These are phyloP conservation scores for Mycena filopes DNA, from an alignment of 768 basidiomycete genomes.

Conservation along the genomic window DNA sequence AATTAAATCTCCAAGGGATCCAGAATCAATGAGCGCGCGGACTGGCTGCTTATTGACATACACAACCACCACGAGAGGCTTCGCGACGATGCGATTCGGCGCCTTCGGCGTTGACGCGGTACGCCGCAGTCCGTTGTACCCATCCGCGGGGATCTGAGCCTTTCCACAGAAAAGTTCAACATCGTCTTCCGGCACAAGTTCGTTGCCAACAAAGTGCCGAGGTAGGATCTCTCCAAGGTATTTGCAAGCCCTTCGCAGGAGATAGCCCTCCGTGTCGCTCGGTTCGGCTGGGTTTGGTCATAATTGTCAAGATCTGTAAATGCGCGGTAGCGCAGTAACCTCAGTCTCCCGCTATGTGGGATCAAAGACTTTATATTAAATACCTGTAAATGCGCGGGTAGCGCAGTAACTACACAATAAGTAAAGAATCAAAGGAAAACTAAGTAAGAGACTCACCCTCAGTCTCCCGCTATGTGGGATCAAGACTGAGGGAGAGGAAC, in stretches of 20 bases:
- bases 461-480: no score
- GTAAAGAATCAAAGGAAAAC: no score
- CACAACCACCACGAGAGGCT: constrained; percentile 43
- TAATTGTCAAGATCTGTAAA: no score
- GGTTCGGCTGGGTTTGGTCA: neutral
- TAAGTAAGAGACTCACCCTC: no score
- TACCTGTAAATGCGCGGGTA: no score
- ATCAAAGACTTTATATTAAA: no score
- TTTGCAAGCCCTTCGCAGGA: neutral
- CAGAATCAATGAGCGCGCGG: constrained; percentile 46
- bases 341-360: no score
- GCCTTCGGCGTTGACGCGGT: constrained; percentile 26
- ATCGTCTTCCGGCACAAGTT: neutral
- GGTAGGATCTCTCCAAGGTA: neutral
- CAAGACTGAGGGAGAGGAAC: no score
- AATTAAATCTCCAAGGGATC: no score
- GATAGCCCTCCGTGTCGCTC: neutral
- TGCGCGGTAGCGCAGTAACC: no score
- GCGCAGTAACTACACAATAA: no score
- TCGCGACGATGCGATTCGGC: constrained; percentile 34
- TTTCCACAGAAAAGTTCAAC: constrained; percentile 2
- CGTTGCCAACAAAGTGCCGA: neutral
- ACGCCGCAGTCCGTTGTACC: constrained; percentile 14
- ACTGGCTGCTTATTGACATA: constrained; percentile 44
- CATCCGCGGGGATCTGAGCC: constrained; percentile 12